A percentile compares a stretch with the other conserved stretches of the same genome.
Evolutionary conservation across 805 yeast species (phyloP).

Genomic region (Naumovozyma dairenensis): DNA sequence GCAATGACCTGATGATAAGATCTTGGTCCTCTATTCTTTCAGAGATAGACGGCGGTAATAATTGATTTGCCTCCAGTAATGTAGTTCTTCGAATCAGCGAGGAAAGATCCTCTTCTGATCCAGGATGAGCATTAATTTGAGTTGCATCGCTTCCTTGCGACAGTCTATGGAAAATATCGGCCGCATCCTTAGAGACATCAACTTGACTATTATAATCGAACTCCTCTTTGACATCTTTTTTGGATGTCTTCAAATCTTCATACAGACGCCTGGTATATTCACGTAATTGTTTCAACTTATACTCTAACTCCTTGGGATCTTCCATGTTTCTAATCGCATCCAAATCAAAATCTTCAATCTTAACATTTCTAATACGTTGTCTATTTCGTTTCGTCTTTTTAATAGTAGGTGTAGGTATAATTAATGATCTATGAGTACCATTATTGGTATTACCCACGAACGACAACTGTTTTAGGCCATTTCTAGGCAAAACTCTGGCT

Average conservation of each 20-base stretch:
- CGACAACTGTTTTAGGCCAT: no score
- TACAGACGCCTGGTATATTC: constrained; percentile 20
- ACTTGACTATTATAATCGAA: constrained; percentile 1
- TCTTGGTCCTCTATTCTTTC: constrained; percentile 18
- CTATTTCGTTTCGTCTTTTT: constrained; percentile 4
- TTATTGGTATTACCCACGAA: no score
- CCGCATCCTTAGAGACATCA: constrained; percentile 1
- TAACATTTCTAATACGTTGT: constrained; percentile 8
- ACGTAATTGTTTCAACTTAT: constrained; percentile 22
- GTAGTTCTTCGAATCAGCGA: constrained; percentile 12
- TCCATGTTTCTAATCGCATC: constrained; percentile 3
- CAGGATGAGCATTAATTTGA: neutral
- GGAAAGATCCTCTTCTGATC: constrained; percentile 7
- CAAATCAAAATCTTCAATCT: constrained; percentile 9
- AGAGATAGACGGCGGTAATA: constrained; percentile 15
- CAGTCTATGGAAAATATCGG: constrained; percentile 1
- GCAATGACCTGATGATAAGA: constrained; percentile 14
- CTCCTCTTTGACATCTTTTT: constrained; percentile 7
- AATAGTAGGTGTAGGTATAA: constrained; percentile 8
- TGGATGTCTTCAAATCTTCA: constrained; percentile 6
- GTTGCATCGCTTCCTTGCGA: neutral
- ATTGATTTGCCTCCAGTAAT: constrained; percentile 6
- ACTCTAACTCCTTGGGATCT: constrained; percentile 15
- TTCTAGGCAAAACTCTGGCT: no score
- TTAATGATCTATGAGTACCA: constrained; percentile 5